Conservation (phyloP, 108 stramenopile species). For the Nitzschia sp. region DNA sequence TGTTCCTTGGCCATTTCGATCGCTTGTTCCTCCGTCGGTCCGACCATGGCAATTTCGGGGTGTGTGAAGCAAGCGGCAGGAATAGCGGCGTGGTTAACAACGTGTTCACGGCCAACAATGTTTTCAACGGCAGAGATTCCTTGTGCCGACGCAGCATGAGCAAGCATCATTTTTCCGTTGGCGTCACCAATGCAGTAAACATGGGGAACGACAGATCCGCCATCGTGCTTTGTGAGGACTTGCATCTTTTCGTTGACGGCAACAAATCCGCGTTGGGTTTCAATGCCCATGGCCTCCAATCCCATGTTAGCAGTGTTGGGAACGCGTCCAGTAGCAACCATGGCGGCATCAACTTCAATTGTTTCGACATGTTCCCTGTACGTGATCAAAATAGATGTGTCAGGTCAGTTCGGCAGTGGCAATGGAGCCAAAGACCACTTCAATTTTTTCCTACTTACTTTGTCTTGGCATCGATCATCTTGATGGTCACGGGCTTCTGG, state of each 20-base stretch:
- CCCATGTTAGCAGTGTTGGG: slow-evolving; percentile 95
- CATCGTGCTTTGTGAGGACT: slow-evolving; percentile 85
- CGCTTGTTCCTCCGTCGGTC: slow-evolving; percentile 96
- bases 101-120: slow-evolving; percentile 89
- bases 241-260: slow-evolving; percentile 96
- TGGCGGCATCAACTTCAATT: slow-evolving; percentile 95
- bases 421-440: slow-evolving; percentile 3
- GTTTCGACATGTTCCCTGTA: slow-evolving; percentile 94
- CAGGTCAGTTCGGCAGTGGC: slow-evolving; percentile 2
- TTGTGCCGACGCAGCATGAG: slow-evolving; percentile 97
- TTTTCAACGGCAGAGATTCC: slow-evolving; percentile 97
- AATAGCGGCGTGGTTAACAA: slow-evolving; percentile 92
- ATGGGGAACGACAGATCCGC: slow-evolving; percentile 81
- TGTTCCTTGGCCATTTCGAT: slow-evolving; percentile 89
- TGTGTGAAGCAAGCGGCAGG: slow-evolving; percentile 99
- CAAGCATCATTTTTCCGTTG: slow-evolving; percentile 99
- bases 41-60: slow-evolving; percentile 98
- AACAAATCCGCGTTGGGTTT: slow-evolving; percentile 94
- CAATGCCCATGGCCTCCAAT: slow-evolving; percentile 87
- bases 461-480: slow-evolving; percentile 98
- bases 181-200: slow-evolving; percentile 99
- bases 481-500: slow-evolving; percentile 96
- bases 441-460: slow-evolving; percentile 85
- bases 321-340: slow-evolving; percentile 98
- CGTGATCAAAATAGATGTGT: background rate